Evolutionary conservation across 2,329 filamentous ascomycete species (phyloP).

Genomic region (Colletotrichum navitas): DNA sequence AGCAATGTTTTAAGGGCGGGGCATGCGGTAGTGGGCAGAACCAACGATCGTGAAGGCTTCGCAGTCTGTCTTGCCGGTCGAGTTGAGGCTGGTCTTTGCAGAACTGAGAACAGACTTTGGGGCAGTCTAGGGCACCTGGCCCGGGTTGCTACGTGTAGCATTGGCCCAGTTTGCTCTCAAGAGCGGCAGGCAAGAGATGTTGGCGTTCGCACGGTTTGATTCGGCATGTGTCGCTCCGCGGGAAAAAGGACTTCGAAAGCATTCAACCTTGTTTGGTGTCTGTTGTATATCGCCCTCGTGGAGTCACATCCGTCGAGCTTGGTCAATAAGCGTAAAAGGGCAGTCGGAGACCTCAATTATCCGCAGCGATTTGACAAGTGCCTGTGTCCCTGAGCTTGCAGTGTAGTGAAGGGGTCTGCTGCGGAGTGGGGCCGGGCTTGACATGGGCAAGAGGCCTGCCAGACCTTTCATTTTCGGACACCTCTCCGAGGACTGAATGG

Average conservation of each 20-base stretch:
- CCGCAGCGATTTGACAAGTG: background rate
- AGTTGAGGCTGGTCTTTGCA: constrained; percentile 8
- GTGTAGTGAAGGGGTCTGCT: background rate
- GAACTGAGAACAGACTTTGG: background rate
- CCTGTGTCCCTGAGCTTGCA: background rate
- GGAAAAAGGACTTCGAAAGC: no score
- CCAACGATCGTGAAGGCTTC: constrained; percentile 2
- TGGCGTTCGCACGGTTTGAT: background rate
- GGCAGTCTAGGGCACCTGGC: constrained; percentile 1
- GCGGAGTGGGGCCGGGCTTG: background rate
- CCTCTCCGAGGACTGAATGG: background rate
- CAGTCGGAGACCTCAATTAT: background rate
- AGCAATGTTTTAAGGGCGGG: background rate
- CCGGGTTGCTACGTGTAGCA: constrained; percentile 9
- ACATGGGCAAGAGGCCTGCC: background rate
- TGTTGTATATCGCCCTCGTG: no score
- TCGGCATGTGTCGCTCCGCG: background rate
- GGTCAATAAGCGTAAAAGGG: background rate
- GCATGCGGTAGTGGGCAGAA: background rate
- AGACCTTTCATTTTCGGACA: background rate
- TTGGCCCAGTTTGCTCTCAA: background rate
- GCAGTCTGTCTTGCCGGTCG: background rate
- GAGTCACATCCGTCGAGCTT: background rate
- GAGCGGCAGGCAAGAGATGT: background rate
- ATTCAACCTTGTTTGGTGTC: background rate